A percentile compares a stretch with the other conserved stretches of the same genome.
Evolutionary conservation across 129 eudicot species (phyloP).

Genomic region (Calendula officinalis): DNA sequence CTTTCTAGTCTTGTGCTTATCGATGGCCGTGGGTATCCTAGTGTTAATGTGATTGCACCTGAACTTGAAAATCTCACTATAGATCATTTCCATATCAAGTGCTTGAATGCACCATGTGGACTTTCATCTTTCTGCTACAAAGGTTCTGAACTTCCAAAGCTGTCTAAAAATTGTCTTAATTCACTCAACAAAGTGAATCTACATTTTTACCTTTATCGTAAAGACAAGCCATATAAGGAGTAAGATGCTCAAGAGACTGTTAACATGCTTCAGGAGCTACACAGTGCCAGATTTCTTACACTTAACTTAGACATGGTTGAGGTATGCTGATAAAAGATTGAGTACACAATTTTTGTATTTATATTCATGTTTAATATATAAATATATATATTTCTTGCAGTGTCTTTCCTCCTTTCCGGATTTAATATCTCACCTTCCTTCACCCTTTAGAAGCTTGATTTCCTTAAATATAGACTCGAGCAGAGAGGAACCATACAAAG

Average conservation of each 20-base stretch:
- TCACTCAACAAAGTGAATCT: constrained; percentile 9
- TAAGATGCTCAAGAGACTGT: constrained; percentile 8
- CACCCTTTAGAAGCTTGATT: constrained; percentile 4
- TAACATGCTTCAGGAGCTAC: constrained; percentile 23
- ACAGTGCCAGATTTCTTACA: constrained; percentile 13
- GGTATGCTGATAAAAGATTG: constrained; percentile 1
- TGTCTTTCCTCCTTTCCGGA: constrained; percentile 17
- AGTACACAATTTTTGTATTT: background rate
- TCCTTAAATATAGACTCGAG: constrained; percentile 5
- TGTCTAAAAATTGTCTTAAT: background rate
- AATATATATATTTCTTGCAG: background rate
- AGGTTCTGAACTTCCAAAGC: background rate
- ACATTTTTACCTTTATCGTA: background rate
- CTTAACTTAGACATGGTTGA: constrained; percentile 20
- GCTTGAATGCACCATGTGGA: constrained; percentile 11
- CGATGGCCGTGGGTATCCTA: background rate
- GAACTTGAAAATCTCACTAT: constrained; percentile 26
- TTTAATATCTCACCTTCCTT: constrained; percentile 10
- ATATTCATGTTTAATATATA: background rate
- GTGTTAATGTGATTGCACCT: constrained; percentile 20
- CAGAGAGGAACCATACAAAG: background rate
- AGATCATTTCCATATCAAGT: background rate
- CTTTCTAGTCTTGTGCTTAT: constrained; percentile 9
- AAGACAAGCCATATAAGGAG: background rate
- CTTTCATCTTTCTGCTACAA: constrained; percentile 9